A percentile compares a stretch with the other conserved stretches of the same genome.
Evolutionary conservation across 2,329 filamentous ascomycete species (phyloP).

Genomic region (Diaporthe eres): DNA sequence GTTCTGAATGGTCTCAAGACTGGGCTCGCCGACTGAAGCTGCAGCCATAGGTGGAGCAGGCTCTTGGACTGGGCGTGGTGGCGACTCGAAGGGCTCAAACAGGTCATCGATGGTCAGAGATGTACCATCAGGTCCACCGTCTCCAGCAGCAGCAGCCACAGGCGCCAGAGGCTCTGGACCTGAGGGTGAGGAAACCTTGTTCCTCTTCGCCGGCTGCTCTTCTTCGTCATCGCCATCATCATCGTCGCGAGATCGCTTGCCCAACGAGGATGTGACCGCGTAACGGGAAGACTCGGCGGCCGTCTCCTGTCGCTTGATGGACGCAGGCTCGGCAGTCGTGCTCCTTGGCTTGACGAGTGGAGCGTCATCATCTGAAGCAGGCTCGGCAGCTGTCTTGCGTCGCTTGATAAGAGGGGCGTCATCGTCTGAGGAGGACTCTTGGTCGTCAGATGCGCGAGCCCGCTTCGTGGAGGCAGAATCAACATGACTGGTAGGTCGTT

Average conservation of each 20-base stretch:
- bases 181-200: neutral
- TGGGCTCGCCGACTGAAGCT: neutral
- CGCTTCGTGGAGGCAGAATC: neutral
- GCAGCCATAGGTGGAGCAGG: neutral
- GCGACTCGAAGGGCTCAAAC: neutral
- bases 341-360: neutral
- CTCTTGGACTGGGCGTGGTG: neutral
- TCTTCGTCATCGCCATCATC: neutral
- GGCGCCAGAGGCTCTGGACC: neutral
- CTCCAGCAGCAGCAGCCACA: neutral
- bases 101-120: neutral
- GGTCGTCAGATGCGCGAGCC: neutral
- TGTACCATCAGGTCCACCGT: neutral
- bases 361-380: neutral
- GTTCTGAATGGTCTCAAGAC: neutral
- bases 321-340: neutral
- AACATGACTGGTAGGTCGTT: neutral
- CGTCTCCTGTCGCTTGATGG: neutral
- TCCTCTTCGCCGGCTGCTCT: neutral
- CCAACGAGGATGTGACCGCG: neutral
- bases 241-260: slow-evolving; percentile 7
- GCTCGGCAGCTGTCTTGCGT: neutral
- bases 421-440: neutral
- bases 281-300: neutral
- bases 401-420: neutral